A percentile compares a stretch with the other conserved stretches of the same genome.
These are phyloP conservation scores for Tylopilus plumbeoviolaceoides DNA, from an alignment of 768 basidiomycete genomes.

Conservation along the genomic window DNA sequence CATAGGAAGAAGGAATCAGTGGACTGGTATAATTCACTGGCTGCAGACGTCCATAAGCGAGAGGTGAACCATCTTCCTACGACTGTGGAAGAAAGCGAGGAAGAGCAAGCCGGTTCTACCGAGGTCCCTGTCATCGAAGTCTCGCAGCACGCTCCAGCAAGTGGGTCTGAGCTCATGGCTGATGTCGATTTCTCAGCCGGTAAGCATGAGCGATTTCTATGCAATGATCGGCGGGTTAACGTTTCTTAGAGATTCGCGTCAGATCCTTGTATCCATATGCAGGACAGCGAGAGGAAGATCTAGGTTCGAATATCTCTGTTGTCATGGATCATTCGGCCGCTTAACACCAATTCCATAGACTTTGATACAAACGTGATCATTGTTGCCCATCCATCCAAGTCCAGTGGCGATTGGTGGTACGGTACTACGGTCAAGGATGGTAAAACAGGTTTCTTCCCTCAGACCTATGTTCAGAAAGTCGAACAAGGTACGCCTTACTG, in stretches of 20 bases:
- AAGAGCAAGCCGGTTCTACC: slow-evolving; percentile 32
- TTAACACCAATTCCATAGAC: slow-evolving; percentile 37
- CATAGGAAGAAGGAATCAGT: slow-evolving; percentile 69
- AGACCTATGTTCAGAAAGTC: slow-evolving; percentile 77
- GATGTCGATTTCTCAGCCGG: slow-evolving; percentile 68
- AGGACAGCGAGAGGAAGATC: slow-evolving; percentile 84
- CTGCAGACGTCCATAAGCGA: slow-evolving; percentile 56
- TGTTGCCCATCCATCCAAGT: slow-evolving; percentile 79
- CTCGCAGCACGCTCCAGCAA: slow-evolving; percentile 40
- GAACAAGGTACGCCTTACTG: slow-evolving; percentile 44
- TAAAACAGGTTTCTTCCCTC: slow-evolving; percentile 84
- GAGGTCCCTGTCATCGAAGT: slow-evolving; percentile 56
- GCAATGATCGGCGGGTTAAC: too few species aligned
- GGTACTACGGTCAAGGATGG: slow-evolving; percentile 64
- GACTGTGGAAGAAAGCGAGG: slow-evolving; percentile 62
- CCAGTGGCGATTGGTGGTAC: slow-evolving; percentile 91
- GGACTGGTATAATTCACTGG: slow-evolving; percentile 88
- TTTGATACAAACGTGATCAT: slow-evolving; percentile 81
- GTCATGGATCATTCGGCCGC: neutral
- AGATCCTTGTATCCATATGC: slow-evolving; percentile 82
- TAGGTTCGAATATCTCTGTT: slow-evolving; percentile 52
- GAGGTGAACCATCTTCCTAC: slow-evolving; percentile 42
- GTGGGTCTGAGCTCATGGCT: slow-evolving; percentile 49
- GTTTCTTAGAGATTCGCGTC: slow-evolving; percentile 58
- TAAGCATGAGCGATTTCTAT: slow-evolving; percentile 26